Evolutionary conservation across 495 filamentous ascomycete species (phyloP), one percentile per base, ranked within the genome.

Genomic region (Extremus antarcticus): DNA sequence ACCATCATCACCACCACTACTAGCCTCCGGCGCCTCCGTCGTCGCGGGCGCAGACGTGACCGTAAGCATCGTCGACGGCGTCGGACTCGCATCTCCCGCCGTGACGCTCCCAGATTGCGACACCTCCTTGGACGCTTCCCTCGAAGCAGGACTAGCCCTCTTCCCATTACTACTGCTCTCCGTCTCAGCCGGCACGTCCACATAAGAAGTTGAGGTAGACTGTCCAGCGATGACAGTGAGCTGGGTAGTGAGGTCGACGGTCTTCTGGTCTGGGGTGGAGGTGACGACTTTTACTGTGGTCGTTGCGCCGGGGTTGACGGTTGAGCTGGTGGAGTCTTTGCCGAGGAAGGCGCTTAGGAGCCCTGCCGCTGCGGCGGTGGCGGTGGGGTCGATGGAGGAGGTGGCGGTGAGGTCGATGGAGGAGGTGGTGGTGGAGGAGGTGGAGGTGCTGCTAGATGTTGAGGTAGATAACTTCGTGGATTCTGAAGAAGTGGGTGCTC

Each of bases 361-460:
- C 2, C 41, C 41, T 17, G 46, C 24, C 8, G n/a, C 56, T 25
- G 43, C 22, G 1, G 29, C 24, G 11, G 54, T 56, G 2, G 13
- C 19, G 11, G 54, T 56, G 10, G 53, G 13, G 10, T 54, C 43
- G 43, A 22, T 17, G 11, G 39, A 40, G 17, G 46, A 15, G 13
- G 17, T 25, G 25, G 55, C 35, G 11, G 57, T 51, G 2, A 52
- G 52, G 45, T 29, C 22, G 4, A 52, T 38, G 9, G 56, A 29
- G 22, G 52, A 43, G 3, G 43, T 22, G 19, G 46, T 41, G n/a
- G 43, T 25, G 3, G 56, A n/a, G 0, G 20, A 25, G 2, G 35
- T 3, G 9, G 56, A 17, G 2, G 56, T 3, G 7, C 22, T 54
- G 48, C 24, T 55, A n/a, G 23, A 45, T 2, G 25, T 32, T 21